phyloP scores from a whole-genome alignment of 495 filamentous ascomycete species.

The Bombardia bombarda region DNA sequence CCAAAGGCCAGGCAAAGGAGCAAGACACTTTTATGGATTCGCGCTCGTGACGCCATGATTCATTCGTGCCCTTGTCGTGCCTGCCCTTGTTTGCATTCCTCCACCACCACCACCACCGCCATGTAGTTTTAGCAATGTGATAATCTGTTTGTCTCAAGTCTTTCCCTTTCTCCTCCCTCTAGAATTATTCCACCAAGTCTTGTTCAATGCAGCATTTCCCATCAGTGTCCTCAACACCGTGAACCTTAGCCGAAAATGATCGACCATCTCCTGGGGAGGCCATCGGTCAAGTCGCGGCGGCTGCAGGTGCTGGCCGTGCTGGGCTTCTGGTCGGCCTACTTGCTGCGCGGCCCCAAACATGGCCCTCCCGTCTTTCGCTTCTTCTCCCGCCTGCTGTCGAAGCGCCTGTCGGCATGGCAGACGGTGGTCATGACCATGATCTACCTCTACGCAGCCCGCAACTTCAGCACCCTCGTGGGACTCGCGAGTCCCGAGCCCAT shows the following conservation, averaged over 20 bases:
- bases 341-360: constrained; percentile 78
- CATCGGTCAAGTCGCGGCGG: constrained; percentile 83
- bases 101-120: too few relatives aligned
- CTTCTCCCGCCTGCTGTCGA: constrained; percentile 61
- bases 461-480: constrained; percentile 85
- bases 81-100: too few relatives aligned
- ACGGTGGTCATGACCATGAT: constrained; percentile 79
- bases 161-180: too few relatives aligned
- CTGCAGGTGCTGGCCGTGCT: constrained; percentile 89
- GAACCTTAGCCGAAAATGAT: constrained; percentile 26
- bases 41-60: too few relatives aligned
- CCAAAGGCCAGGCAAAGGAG: too few relatives aligned
- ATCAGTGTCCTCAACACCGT: too few relatives aligned
- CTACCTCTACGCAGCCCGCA: constrained; percentile 84
- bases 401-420: constrained; percentile 73
- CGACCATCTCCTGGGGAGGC: constrained; percentile 88
- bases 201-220: background rate
- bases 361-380: constrained; percentile 71
- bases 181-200: too few relatives aligned
- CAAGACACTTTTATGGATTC: too few relatives aligned
- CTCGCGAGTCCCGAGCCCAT: constrained; percentile 90
- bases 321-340: constrained; percentile 82
- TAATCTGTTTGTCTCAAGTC: too few relatives aligned
- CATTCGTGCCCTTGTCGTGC: too few relatives aligned
- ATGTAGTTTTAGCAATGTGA: too few relatives aligned